These are phyloP conservation scores for Millerozyma miso DNA, from an alignment of 805 yeast species.

Conservation along the genomic window DNA sequence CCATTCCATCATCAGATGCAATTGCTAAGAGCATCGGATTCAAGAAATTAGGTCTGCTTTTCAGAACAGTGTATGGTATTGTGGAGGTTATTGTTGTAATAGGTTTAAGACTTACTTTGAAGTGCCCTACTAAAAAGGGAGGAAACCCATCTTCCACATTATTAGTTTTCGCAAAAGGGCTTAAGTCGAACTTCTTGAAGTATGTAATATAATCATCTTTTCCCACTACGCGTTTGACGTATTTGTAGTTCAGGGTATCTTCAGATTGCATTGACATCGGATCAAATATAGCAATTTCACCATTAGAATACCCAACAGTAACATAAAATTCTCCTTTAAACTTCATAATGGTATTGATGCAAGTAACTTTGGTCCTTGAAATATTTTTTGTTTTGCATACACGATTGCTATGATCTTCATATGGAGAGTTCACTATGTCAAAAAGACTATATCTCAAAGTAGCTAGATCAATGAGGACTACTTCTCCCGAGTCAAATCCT, in stretches of 20 bases:
- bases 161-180: slow-evolving; percentile 18
- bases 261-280: slow-evolving; percentile 15
- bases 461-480: slow-evolving; percentile 56
- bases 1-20: slow-evolving; percentile 64
- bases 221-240: slow-evolving; percentile 15
- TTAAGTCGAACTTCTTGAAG: slow-evolving; percentile 32
- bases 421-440: slow-evolving; percentile 21
- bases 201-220: slow-evolving; percentile 32
- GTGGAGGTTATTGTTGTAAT: slow-evolving; percentile 45
- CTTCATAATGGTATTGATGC: slow-evolving; percentile 21
- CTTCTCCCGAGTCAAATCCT: slow-evolving; percentile 67
- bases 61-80: slow-evolving; percentile 12
- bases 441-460: slow-evolving; percentile 40
- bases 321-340: slow-evolving; percentile 43
- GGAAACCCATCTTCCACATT: slow-evolving; percentile 7
- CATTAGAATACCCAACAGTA: slow-evolving; percentile 60
- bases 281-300: slow-evolving; percentile 51
- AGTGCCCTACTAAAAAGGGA: slow-evolving; percentile 45
- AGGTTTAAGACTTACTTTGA: slow-evolving; percentile 56
- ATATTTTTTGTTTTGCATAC: slow-evolving; percentile 5
- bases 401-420: slow-evolving; percentile 3
- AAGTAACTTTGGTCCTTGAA: slow-evolving; percentile 15
- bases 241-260: slow-evolving; percentile 6
- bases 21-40: slow-evolving; percentile 46
- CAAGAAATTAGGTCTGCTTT: slow-evolving; percentile 3